Evolutionary conservation across 768 basidiomycete species (phyloP), one percentile per base, ranked within the genome.

Genomic region (Suillus lakei): DNA sequence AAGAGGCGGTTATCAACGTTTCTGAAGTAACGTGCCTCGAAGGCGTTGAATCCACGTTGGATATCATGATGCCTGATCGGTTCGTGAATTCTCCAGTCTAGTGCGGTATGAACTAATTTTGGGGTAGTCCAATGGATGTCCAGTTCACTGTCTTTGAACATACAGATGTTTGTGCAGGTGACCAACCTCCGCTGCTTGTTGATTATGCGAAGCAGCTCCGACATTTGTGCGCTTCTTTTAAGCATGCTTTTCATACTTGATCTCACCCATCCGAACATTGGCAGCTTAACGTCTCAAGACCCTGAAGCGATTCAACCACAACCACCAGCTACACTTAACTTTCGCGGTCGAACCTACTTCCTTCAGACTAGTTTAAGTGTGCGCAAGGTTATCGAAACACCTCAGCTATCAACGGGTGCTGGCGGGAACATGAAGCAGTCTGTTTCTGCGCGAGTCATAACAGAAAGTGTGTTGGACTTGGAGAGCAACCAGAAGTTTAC

Each of bases 31-130:
- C 60, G 28, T 85, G 81, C 63, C 77, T 72, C 71, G 71, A 68
- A 60, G 84, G 79, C 48, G 72, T 67, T 46, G 81, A 83, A 67
- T 74, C 69, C 43, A 74, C 68, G 9, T 34, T 88, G 39, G 81
- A 88, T 71, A 53, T 89, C 23, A 78, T 88, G 81, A 75, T 89
- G 69, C 88, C 88, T 46, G 83, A 88, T 70, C 82, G 87, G 88
- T 87, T 59, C 64, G 71, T 69, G 23, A 53, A 21, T 23, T 38
- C 39, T 62, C n/a, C 8, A 43, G 44, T 41, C n/a, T 10, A 43
- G 44, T 48, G 26, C 59, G 39, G 18, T 59, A 62, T 70, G 55
- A 70, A 30, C 51, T 39, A 51, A 50, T 51, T 60, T 41, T 28
- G 9, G 36, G 59, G 61, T 65, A 89, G 88, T 28, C 82, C 86